Base-by-base conservation (phyloP, 305 asterid species). In the Petunia hybrid region DNA sequence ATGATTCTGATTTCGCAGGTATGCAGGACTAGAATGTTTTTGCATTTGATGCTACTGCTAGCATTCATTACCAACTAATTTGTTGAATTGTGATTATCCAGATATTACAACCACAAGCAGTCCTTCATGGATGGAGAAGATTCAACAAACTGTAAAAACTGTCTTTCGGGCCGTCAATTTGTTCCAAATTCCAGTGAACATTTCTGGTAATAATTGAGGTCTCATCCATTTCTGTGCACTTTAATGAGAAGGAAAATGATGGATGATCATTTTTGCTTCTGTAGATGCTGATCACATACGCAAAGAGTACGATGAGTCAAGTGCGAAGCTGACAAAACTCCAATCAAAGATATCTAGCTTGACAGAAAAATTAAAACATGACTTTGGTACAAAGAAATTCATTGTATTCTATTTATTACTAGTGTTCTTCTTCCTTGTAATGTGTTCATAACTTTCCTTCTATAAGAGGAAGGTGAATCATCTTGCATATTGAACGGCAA, bases 301-400 rank as follows among this genome's bases (percentile, higher is more conserved):
- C 85, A 96, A 94, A 85, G 97, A 94, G 79, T 96, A 94, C 79
- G 92, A 96, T 76, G 96, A 89, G 73, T 89, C 97, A 85, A 93
- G 90, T 85, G 84, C 95, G 80, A 94, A 93, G 88, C 83, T 96
- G 86, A 89, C 98, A 80, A 96, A 96, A 89, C 78, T 96, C 66
- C 95, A 93, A 84, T 92, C 99, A 76, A 92, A 92, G 93, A 90
- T 96, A 90, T 94, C 98, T 42, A 93, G 93, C 84, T 92, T 96
- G 91, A 87, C 86, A 4, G 85, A 94, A 87, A 96, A 96, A 90
- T 89, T 94, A 66, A 91, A 91, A 84, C 92, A 93, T 78, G 99
- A 94, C 86, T 93, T 96, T 84, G 99, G 98, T 94, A 90, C 8
- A 64, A 46, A 65, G 80, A 67, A 66, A 77, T 81, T 48, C 40